Percentiles rank a stretch among this genome's conserved stretches.
phyloP scores from a whole-genome alignment of 345 rosid genomes.

The Rhizophora mangle region DNA sequence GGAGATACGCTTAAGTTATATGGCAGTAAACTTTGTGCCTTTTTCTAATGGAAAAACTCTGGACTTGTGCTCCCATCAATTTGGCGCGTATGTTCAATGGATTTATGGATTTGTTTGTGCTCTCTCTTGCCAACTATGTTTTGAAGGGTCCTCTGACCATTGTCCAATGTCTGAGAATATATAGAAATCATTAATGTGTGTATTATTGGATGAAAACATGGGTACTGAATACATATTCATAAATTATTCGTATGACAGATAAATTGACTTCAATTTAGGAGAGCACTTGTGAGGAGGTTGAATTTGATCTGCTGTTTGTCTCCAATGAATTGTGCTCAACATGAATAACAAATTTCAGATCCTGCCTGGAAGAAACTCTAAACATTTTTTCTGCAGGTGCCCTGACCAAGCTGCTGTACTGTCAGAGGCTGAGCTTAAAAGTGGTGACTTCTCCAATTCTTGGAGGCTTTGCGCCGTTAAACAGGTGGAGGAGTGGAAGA shows the following conservation, averaged over 20 bases:
- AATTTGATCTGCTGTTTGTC: neutral
- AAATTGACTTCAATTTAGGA: neutral
- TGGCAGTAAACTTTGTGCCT: neutral
- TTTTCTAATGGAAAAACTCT: too few relatives aligned
- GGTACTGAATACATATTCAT: too few relatives aligned
- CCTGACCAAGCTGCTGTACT: constrained; percentile 89
- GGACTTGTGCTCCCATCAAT: too few relatives aligned
- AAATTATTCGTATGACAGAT: neutral
- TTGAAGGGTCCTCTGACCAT: too few relatives aligned
- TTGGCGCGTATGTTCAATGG: neutral
- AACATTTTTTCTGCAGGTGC: constrained; percentile 45
- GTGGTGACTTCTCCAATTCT: constrained; percentile 50
- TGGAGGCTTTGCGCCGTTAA: constrained; percentile 90
- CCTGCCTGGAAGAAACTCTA: neutral
- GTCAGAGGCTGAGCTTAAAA: constrained; percentile 57
- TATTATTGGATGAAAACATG: too few relatives aligned
- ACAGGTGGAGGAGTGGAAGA: constrained; percentile 90
- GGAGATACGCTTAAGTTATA: too few relatives aligned
- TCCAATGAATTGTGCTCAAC: neutral
- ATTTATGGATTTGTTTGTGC: neutral
- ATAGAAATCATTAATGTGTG: too few relatives aligned
- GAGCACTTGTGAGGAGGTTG: neutral
- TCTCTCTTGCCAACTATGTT: neutral
- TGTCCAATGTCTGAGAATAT: too few relatives aligned
- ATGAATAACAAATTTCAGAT: neutral